Base-by-base conservation (phyloP, 371 early-diverging fungal genomes). In the Chytridiales sp. region DNA sequence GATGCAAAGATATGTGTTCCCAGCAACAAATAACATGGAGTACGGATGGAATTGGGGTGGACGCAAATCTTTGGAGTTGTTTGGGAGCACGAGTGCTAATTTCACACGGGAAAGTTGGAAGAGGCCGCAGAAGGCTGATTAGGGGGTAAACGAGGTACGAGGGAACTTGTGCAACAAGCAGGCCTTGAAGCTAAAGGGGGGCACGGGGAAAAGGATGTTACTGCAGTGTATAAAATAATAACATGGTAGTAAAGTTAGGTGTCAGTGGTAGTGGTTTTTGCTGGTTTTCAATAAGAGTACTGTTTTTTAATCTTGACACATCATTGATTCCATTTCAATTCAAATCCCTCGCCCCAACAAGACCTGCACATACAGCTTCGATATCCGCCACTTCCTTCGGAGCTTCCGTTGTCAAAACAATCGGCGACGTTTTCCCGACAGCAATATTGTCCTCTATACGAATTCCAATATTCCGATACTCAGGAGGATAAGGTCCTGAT, bases 391-490 rank as follows among this genome's bases (percentile, higher is more conserved):
- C 71, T 60, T 91, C 89, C 72, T 94, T 95, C 21, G 95, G 96
- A 13, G 91, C 87, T 1, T 77, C 82, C 9, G 78, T 79, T 15
- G 87, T 88, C 35, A 94, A 76, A 0, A 92, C 83, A 34, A 81
- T 74, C 3, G 90, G 87, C 4, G 85, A 85, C 52, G 48, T 42
- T 41, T 56, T 53, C 11, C 70, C 72, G 17, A 98, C 82, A 6
- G 87, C 84, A 1, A 97, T 84, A 70, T 96, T 89, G 67, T 98
- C 98, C 67, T 98, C 98, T 44, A 98, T 95, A 43, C 98, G 87
- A 34, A 98, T 89, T 15, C 94, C 96, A 55, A 92, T 91, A 1
- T 93, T 93, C 39, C 90, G 92, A 26, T 87, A 94, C 62, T 86
- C 75, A 48, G 78, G 75, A 1, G 96, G 95, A 68, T 84, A 94